Conservation (phyloP, 257 asterid genomes). For the Lycium ferocissimum region DNA sequence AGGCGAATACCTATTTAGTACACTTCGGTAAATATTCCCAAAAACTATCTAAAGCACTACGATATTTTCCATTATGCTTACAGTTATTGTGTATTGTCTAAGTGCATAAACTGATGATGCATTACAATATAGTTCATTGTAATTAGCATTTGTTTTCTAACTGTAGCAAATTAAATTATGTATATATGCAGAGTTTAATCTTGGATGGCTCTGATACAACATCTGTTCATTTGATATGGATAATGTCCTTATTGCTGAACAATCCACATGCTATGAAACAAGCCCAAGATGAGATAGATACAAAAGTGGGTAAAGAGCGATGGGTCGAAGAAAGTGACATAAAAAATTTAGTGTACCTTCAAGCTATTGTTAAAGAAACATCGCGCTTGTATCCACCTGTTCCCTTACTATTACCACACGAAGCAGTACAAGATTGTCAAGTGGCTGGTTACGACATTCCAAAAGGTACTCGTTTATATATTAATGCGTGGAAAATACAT, state of each 20-base stretch:
- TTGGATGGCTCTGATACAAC: constrained; percentile 67
- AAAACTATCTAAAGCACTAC: not conserved
- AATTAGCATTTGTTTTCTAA: not conserved
- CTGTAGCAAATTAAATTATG: not conserved
- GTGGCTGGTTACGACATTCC: constrained; percentile 48
- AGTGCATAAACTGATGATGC: not conserved
- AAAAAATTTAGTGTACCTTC: constrained; percentile 50
- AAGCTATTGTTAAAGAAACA: constrained; percentile 61
- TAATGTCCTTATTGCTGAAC: constrained; percentile 50
- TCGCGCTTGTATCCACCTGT: constrained; percentile 59
- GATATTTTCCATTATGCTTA: not conserved
- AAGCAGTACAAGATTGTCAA: constrained; percentile 51
- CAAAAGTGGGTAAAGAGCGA: constrained; percentile 49
- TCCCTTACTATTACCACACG: constrained; percentile 54
- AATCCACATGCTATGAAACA: constrained; percentile 39
- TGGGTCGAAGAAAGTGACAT: constrained; percentile 62
- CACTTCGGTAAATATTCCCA: not conserved
- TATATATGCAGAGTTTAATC: constrained; percentile 49
- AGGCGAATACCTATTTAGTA: not conserved
- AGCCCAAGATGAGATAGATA: constrained; percentile 56
- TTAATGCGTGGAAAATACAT: constrained; percentile 62
- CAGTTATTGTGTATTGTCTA: not conserved
- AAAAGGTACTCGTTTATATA: constrained; percentile 51
- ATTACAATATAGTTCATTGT: not conserved
- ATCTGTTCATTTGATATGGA: constrained; percentile 54